Percentiles rank a stretch among this genome's conserved stretches.
Conservation (phyloP, 73 alveolate genomes). For the Paraurostyla sp. region DNA sequence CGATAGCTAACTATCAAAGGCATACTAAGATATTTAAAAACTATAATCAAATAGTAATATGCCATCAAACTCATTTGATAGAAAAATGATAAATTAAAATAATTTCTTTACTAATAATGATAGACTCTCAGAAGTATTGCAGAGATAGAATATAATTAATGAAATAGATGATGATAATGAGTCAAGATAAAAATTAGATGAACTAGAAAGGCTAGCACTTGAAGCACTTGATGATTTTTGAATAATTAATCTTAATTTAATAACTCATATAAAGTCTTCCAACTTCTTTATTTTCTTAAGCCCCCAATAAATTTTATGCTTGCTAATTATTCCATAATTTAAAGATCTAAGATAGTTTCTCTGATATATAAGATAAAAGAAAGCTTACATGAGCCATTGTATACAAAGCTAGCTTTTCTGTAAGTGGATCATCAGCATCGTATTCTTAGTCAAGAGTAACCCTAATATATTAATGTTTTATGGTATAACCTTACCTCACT, state of each 20-base stretch:
- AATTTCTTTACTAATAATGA: not conserved
- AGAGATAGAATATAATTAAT: not conserved
- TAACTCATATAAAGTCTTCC: conserved; percentile 5
- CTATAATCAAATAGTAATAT: too few species aligned
- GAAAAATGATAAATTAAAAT: too few species aligned
- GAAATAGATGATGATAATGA: not conserved
- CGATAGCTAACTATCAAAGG: too few species aligned
- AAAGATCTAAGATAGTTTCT: conserved; percentile 42
- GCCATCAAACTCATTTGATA: too few species aligned
- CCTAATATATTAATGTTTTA: not conserved
- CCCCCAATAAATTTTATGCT: conserved; percentile 54
- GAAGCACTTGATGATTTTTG: conserved; percentile 25
- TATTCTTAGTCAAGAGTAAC: conserved; percentile 50
- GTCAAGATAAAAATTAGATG: conserved; percentile 32
- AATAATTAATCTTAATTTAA: not conserved
- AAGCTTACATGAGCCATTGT: conserved; percentile 48
- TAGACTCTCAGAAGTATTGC: not conserved
- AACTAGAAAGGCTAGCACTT: conserved; percentile 42
- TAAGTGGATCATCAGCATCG: conserved; percentile 30
- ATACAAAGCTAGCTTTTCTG: conserved; percentile 37
- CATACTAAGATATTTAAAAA: too few species aligned
- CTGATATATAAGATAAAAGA: not conserved
- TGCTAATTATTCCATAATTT: not conserved
- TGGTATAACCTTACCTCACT: conserved; percentile 3
- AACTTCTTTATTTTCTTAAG: conserved; percentile 34